Conservation (phyloP, 1,284 basidiomycete species). For the Taiwanofungus camphoratus region DNA sequence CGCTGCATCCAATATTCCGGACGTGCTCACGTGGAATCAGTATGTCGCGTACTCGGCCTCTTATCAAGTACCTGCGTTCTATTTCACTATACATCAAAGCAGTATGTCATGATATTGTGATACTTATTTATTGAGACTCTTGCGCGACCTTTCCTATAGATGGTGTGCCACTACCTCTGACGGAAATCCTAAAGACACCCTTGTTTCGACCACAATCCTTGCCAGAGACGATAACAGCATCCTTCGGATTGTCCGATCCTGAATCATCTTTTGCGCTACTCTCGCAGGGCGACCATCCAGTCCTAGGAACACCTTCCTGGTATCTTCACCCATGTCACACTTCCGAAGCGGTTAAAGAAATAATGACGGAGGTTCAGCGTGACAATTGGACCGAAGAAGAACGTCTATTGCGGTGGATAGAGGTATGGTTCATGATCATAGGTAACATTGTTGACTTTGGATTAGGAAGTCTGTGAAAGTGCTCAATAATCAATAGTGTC, state of each 20-base stretch:
- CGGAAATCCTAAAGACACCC: slow-evolving; percentile 48
- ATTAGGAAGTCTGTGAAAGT: slow-evolving; percentile 10
- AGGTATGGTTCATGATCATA: slow-evolving; percentile 72
- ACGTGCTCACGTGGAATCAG: slow-evolving; percentile 42
- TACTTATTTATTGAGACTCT: background rate
- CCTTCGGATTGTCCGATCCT: slow-evolving; percentile 48
- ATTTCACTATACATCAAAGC: slow-evolving; percentile 62
- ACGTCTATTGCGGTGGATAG: slow-evolving; percentile 46
- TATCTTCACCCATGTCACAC: slow-evolving; percentile 83
- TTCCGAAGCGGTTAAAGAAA: slow-evolving; percentile 53
- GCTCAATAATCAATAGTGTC: too few relatives aligned
- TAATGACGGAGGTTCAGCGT: slow-evolving; percentile 44
- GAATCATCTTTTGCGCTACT: slow-evolving; percentile 62
- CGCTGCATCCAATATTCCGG: slow-evolving; percentile 8
- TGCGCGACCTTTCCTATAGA: slow-evolving; percentile 34
- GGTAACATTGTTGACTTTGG: slow-evolving; percentile 49
- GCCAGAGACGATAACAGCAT: slow-evolving; percentile 37
- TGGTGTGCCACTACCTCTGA: slow-evolving; percentile 55
- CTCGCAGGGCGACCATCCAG: slow-evolving; percentile 81
- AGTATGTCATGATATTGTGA: slow-evolving; percentile 42
- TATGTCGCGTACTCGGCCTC: slow-evolving; percentile 68
- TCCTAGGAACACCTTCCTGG: slow-evolving; percentile 67
- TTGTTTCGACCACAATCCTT: slow-evolving; percentile 50
- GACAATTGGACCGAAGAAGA: slow-evolving; percentile 26
- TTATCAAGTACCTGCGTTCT: slow-evolving; percentile 74